Evolutionary conservation across 2,329 filamentous ascomycete genomes (phyloP).

Genomic region (Calonectria henricotiae): DNA sequence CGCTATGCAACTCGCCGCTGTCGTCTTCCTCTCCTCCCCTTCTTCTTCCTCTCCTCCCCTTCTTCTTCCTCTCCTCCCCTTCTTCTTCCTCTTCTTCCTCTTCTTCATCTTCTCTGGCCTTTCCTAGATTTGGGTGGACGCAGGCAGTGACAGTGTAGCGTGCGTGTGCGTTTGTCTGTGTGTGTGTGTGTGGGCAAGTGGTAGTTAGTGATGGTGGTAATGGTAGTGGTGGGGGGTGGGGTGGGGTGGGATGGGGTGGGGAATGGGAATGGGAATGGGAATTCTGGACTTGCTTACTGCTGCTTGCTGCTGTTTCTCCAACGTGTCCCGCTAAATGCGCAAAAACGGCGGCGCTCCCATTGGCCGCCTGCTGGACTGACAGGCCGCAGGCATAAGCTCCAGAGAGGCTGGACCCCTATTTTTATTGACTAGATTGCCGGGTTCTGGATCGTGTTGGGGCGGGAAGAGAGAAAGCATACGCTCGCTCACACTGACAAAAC

Average conservation of each 20-base stretch:
- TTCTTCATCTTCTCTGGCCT: neutral
- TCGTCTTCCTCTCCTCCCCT: neutral
- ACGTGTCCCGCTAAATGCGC: slow-evolving; percentile 34
- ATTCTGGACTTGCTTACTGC: neutral
- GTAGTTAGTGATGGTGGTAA: too few relatives aligned
- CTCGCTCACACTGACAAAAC: too few relatives aligned
- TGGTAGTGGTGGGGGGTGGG: too few relatives aligned
- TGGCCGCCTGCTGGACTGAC: slow-evolving; percentile 36
- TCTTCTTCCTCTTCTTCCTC: neutral
- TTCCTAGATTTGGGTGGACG: neutral
- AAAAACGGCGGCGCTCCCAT: slow-evolving; percentile 40
- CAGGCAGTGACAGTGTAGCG: too few relatives aligned
- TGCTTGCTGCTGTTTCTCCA: slow-evolving; percentile 1
- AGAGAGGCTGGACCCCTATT: slow-evolving; percentile 51
- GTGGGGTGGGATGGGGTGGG: too few relatives aligned
- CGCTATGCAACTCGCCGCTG: neutral
- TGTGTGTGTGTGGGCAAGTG: too few relatives aligned
- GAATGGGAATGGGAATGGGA: too few relatives aligned
- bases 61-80: neutral
- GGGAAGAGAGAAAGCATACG: neutral
- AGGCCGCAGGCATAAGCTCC: neutral
- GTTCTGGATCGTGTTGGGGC: slow-evolving; percentile 31
- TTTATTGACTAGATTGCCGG: slow-evolving; percentile 10
- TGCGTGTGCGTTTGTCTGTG: too few relatives aligned
- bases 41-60: too few relatives aligned